Conservation (phyloP, 371 early-diverging fungal species). For the Mortierella sp. region DNA sequence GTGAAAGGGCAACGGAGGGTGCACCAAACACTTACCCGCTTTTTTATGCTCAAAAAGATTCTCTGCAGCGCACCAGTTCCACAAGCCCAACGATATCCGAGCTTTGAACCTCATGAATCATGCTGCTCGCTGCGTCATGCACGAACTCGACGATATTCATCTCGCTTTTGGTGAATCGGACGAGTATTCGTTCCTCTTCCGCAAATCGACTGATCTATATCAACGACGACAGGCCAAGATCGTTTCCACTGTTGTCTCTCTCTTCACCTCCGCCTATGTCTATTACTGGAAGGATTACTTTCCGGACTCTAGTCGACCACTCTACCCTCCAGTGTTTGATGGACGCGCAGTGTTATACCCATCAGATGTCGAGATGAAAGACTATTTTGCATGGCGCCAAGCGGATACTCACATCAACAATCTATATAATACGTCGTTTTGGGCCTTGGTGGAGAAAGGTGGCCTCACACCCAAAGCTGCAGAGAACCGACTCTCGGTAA, state of each 20-base stretch:
- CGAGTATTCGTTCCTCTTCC: conserved; percentile 79
- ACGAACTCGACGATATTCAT: conserved; percentile 81
- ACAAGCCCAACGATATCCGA: conserved; percentile 91
- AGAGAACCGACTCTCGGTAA: conserved; percentile 72
- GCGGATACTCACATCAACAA: conserved; percentile 94
- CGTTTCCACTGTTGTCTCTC: conserved; percentile 81
- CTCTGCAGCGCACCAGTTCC: conserved; percentile 82
- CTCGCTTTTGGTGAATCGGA: conserved; percentile 95
- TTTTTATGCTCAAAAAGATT: conserved; percentile 63
- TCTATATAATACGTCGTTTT: conserved; percentile 94
- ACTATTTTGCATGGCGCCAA: conserved; percentile 96
- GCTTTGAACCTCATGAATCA: conserved; percentile 89
- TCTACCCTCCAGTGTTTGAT: conserved; percentile 92
- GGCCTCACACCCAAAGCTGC: conserved; percentile 71
- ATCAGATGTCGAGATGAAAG: conserved; percentile 78
- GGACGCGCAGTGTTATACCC: conserved; percentile 92
- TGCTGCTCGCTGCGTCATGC: conserved; percentile 83
- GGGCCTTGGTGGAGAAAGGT: conserved; percentile 86
- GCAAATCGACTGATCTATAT: conserved; percentile 68
- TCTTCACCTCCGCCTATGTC: conserved; percentile 89
- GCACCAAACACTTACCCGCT: not conserved
- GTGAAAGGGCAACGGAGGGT: not conserved
- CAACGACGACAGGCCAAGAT: conserved; percentile 90
- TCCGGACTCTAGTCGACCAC: conserved; percentile 56
- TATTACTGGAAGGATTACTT: conserved; percentile 86